These are phyloP conservation scores for Globisporangium apiculatum DNA, from an alignment of 352 stramenopile species.

Conservation along the genomic window DNA sequence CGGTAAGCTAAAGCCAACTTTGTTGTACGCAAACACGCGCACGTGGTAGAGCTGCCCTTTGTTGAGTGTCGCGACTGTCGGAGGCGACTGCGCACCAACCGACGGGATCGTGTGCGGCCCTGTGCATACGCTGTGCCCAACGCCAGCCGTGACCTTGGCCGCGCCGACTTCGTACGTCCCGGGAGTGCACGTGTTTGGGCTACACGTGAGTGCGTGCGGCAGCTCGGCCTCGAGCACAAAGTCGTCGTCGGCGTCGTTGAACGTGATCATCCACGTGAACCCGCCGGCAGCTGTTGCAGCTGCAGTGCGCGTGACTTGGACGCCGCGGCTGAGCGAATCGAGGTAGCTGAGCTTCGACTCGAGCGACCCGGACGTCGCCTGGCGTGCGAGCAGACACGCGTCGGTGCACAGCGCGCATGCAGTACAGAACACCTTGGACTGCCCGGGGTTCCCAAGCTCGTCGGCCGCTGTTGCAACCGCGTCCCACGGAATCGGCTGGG, in stretches of 20 bases:
- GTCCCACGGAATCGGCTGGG: slow-evolving; percentile 90
- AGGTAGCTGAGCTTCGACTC: slow-evolving; percentile 67
- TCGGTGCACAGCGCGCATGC: slow-evolving; percentile 33
- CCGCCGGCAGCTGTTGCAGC: slow-evolving; percentile 29
- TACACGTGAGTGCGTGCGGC: slow-evolving; percentile 20
- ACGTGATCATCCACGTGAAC: slow-evolving; percentile 89
- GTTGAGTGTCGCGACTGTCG: slow-evolving; percentile 51
- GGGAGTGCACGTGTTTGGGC: slow-evolving; percentile 13
- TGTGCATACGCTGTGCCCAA: slow-evolving; percentile 67
- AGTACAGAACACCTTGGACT: slow-evolving; percentile 61
- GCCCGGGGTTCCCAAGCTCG: slow-evolving; percentile 42
- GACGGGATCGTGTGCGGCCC: slow-evolving; percentile 76
- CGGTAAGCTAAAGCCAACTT: slow-evolving; percentile 86
- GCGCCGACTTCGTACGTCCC: slow-evolving; percentile 37
- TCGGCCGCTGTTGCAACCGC: slow-evolving; percentile 79
- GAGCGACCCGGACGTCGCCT: slow-evolving; percentile 55
- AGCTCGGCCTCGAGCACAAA: slow-evolving; percentile 42
- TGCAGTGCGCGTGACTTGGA: slow-evolving; percentile 70
- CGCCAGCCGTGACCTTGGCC: slow-evolving; percentile 60
- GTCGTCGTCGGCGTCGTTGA: slow-evolving; percentile 81
- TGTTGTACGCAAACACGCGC: slow-evolving; percentile 94
- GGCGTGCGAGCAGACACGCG: slow-evolving; percentile 24
- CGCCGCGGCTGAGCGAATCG: slow-evolving; percentile 31
- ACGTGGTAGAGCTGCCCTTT: slow-evolving; percentile 92
- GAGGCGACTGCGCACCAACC: slow-evolving; percentile 54